These are phyloP conservation scores for Candida insectorum DNA, from an alignment of 805 yeast species.

Conservation along the genomic window DNA sequence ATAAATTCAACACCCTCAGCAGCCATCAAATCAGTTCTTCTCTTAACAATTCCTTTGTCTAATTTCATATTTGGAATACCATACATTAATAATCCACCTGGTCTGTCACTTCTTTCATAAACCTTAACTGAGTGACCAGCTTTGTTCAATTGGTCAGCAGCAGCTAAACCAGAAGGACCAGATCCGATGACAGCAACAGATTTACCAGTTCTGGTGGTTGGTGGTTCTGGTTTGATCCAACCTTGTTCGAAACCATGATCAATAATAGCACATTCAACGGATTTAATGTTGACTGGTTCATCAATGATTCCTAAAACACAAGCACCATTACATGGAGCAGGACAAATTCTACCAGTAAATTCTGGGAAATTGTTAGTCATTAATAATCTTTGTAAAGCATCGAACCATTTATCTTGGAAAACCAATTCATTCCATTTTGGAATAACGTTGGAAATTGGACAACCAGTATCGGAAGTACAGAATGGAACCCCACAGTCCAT, in stretches of 20 bases:
- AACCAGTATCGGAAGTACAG: constrained; percentile 97
- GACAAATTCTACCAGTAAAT: constrained; percentile 96
- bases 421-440: constrained; percentile 98
- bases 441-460: constrained; percentile 95
- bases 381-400: constrained; percentile 84
- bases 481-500: constrained; percentile 99
- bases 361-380: constrained; percentile 99
- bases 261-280: constrained; percentile 92
- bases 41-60: constrained; percentile 87
- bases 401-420: constrained; percentile 90
- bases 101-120: constrained; percentile 90
- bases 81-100: constrained; percentile 96
- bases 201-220: constrained; percentile 78
- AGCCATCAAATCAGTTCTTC: constrained; percentile 85
- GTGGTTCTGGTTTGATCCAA: constrained; percentile 87
- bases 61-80: constrained; percentile 99
- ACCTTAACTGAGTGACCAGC: constrained; percentile 94
- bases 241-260: constrained; percentile 96
- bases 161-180: constrained; percentile 95
- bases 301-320: constrained; percentile 87
- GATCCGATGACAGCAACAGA: constrained; percentile 87
- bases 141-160: constrained; percentile 94
- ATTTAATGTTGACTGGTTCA: constrained; percentile 94
- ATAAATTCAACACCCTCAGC: constrained; percentile 87
- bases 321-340: constrained; percentile 99